Evolutionary conservation across 2,329 filamentous ascomycete genomes (phyloP).

Genomic region (Elsinoe arachidis): DNA sequence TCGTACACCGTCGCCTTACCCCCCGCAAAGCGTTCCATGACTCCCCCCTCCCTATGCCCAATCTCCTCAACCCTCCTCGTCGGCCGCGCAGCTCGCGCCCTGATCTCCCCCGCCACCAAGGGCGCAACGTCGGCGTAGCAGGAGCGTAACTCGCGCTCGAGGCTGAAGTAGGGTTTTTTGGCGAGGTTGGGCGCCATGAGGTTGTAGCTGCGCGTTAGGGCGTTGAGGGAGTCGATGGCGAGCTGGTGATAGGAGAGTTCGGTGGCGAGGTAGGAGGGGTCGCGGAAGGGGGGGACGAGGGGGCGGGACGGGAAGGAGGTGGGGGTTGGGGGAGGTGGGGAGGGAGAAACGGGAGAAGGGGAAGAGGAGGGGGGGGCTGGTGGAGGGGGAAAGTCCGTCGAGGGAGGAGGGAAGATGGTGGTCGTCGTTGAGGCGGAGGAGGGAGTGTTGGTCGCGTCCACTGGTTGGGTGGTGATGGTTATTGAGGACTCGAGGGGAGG

Average conservation of each 20-base stretch:
- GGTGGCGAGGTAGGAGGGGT: conserved; percentile 62
- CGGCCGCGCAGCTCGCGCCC: conserved; percentile 52
- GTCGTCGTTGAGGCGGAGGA: conserved; percentile 9
- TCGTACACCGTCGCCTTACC: conserved; percentile 59
- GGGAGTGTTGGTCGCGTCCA: conserved; percentile 22
- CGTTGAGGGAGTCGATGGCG: conserved; percentile 69
- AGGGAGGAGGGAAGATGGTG: neutral
- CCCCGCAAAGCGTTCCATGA: conserved; percentile 55
- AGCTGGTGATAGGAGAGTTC: conserved; percentile 69
- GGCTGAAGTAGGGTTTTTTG: conserved; percentile 82
- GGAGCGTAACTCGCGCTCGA: conserved; percentile 69
- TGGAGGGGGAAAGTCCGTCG: conserved; percentile 11
- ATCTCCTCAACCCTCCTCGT: conserved; percentile 34
- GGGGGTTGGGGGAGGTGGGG: conserved; percentile 15
- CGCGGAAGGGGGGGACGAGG: conserved; percentile 54
- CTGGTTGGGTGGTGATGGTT: conserved; percentile 30
- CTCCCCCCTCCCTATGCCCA: conserved; percentile 39
- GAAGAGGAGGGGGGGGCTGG: conserved; percentile 15
- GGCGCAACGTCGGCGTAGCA: conserved; percentile 87
- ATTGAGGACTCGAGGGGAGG: conserved; percentile 21
- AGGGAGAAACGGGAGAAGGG: conserved; percentile 17
- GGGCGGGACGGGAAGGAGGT: conserved; percentile 16
- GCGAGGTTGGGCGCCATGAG: conserved; percentile 87
- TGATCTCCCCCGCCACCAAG: conserved; percentile 61
- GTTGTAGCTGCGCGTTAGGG: conserved; percentile 78